Percentiles rank a stretch among this genome's conserved stretches.
phyloP scores from a whole-genome alignment of 805 yeast species.

The Saturnispora diversa region DNA sequence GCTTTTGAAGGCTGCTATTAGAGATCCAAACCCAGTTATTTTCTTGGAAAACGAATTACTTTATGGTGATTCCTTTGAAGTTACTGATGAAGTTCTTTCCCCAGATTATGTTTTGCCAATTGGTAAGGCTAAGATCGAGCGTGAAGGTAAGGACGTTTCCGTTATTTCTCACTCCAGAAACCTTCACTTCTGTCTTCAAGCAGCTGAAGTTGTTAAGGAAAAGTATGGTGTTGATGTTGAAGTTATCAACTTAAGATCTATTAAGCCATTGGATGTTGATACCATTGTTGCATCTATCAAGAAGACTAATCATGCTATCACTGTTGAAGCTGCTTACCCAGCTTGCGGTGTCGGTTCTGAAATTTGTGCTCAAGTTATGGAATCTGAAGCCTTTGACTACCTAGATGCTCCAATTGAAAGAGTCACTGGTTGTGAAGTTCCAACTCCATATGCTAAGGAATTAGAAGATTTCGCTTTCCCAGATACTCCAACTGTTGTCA shows the following conservation, averaged over 20 bases:
- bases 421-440: slow-evolving; percentile 99
- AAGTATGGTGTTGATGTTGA: slow-evolving; percentile 86
- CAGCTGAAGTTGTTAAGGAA: slow-evolving; percentile 80
- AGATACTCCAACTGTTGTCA: slow-evolving; percentile 79
- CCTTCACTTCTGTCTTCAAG: slow-evolving; percentile 76
- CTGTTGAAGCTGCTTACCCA: slow-evolving; percentile 98
- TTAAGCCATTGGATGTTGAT: slow-evolving; percentile 91
- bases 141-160: slow-evolving; percentile 84
- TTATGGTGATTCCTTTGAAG: slow-evolving; percentile 86
- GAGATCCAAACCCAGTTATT: slow-evolving; percentile 98
- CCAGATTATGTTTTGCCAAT: slow-evolving; percentile 88
- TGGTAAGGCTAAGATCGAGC: slow-evolving; percentile 93
- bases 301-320: slow-evolving; percentile 93
- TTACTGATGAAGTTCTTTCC: slow-evolving; percentile 80
- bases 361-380: slow-evolving; percentile 96
- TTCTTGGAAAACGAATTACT: slow-evolving; percentile 92
- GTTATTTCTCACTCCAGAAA: slow-evolving; percentile 89
- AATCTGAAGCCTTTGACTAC: slow-evolving; percentile 95
- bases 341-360: slow-evolving; percentile 98
- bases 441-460: slow-evolving; percentile 96
- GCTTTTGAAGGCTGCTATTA: slow-evolving; percentile 87
- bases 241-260: slow-evolving; percentile 91
- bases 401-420: slow-evolving; percentile 98
- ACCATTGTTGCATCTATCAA: slow-evolving; percentile 80
- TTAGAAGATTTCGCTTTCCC: slow-evolving; percentile 99